phyloP scores from a whole-genome alignment of 495 filamentous ascomycete species.

The Daldinia bambusicola region DNA sequence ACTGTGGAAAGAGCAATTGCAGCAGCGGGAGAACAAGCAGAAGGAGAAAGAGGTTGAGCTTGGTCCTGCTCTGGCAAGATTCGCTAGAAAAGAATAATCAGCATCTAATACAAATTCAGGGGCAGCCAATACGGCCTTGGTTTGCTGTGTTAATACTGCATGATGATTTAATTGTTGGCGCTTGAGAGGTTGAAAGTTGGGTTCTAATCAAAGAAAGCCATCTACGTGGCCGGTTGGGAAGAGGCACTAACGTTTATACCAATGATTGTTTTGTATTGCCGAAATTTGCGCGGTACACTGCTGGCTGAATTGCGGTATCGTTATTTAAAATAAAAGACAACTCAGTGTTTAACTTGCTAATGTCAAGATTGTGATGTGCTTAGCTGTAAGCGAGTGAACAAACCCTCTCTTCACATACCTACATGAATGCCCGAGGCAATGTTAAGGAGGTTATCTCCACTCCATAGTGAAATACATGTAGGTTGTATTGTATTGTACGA shows the following conservation, averaged over 20 bases:
- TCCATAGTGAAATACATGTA: neutral
- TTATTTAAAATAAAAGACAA: neutral
- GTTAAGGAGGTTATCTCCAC: neutral
- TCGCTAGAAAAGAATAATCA: conserved; percentile 58
- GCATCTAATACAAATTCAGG: conserved; percentile 19
- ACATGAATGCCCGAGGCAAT: too few species aligned
- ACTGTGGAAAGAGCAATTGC: conserved; percentile 57
- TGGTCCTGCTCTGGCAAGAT: conserved; percentile 59
- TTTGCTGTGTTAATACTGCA: conserved; percentile 18
- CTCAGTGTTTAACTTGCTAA: neutral
- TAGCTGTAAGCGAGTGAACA: neutral
- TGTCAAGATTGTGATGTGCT: neutral
- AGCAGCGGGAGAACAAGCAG: conserved; percentile 54
- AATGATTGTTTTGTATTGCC: neutral
- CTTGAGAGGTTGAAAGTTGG: conserved; percentile 17
- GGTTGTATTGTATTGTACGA: too few species aligned
- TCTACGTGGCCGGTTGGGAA: conserved; percentile 35
- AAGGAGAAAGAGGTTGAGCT: conserved; percentile 57
- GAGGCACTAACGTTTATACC: conserved; percentile 29
- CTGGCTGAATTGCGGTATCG: neutral
- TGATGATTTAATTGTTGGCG: conserved; percentile 31
- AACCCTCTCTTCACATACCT: neutral
- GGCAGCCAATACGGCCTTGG: conserved; percentile 19
- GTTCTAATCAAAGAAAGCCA: conserved; percentile 15
- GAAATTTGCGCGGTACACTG: conserved; percentile 3